Conservation (phyloP, 148 eudicot genomes). For the Vaccinium myrtillus region DNA sequence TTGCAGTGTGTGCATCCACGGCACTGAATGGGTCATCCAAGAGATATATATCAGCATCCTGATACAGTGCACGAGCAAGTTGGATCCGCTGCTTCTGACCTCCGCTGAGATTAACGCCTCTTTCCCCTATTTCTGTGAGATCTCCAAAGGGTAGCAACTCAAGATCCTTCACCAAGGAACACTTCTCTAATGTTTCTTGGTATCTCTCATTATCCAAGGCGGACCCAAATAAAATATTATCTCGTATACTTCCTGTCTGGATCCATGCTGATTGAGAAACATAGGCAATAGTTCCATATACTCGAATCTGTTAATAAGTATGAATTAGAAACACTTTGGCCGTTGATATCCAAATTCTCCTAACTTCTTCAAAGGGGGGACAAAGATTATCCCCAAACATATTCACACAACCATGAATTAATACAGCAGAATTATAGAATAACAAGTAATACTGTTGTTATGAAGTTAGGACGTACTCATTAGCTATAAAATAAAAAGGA, state of each 20-base stretch:
- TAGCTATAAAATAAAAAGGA: not conserved
- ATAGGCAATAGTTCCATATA: constrained; percentile 71
- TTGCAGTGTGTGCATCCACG: constrained; percentile 95
- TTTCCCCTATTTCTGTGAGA: constrained; percentile 92
- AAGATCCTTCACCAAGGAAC: constrained; percentile 77
- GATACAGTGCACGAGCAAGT: constrained; percentile 95
- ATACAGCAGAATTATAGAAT: not conserved
- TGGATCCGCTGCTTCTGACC: constrained; percentile 96
- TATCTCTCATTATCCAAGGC: constrained; percentile 56
- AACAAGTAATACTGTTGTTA: not conserved
- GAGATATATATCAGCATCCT: constrained; percentile 82
- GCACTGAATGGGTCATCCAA: constrained; percentile 98
- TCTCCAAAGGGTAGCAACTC: constrained; percentile 82
- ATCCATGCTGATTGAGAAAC: constrained; percentile 98
- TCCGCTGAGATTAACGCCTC: constrained; percentile 93
- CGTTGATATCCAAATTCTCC: not conserved
- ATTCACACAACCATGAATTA: not conserved
- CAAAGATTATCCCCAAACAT: not conserved
- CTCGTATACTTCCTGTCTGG: constrained; percentile 81
- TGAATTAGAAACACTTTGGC: constrained; percentile 7
- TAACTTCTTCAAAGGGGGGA: not conserved
- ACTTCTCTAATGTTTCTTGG: constrained; percentile 65
- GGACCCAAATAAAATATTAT: constrained; percentile 78
- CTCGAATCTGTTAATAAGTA: constrained; percentile 49
- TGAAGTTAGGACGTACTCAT: not conserved